phyloP scores from a whole-genome alignment of 768 basidiomycete genomes.

The Pleurotus giganteus region DNA sequence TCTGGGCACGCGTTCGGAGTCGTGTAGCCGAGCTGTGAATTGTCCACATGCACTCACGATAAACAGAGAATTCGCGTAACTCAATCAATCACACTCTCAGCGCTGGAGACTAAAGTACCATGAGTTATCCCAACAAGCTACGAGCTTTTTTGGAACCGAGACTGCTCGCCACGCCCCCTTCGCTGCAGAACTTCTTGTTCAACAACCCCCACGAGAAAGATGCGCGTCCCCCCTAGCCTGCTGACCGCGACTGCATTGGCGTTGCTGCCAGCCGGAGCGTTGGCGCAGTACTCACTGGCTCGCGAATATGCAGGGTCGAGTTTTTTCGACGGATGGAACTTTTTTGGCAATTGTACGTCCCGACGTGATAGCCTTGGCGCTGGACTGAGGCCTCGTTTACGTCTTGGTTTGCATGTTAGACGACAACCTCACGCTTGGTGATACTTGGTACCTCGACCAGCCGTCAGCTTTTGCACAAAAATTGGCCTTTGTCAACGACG shows the following conservation, averaged over 20 bases:
- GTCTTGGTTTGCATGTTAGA: neutral
- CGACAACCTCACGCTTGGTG: slow-evolving; percentile 24
- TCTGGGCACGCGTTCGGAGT: neutral
- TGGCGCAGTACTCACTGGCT: slow-evolving; percentile 31
- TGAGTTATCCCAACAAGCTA: neutral
- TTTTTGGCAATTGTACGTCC: slow-evolving; percentile 40
- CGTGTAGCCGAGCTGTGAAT: neutral
- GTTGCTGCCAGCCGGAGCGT: neutral
- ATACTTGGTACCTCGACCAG: slow-evolving; percentile 49
- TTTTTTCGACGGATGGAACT: slow-evolving; percentile 53
- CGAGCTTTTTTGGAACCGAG: neutral
- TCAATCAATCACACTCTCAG: neutral
- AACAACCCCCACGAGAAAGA: neutral
- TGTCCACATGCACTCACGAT: neutral
- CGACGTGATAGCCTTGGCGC: slow-evolving; percentile 16
- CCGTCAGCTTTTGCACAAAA: slow-evolving; percentile 29
- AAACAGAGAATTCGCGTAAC: no score
- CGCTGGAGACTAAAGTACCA: neutral
- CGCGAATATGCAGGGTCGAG: slow-evolving; percentile 39
- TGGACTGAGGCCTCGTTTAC: neutral
- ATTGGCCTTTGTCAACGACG: slow-evolving; percentile 55
- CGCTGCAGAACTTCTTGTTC: neutral
- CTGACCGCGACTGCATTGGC: neutral
- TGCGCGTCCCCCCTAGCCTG: neutral
- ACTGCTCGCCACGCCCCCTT: neutral